Conservation (phyloP, 2,329 filamentous ascomycete genomes). For the Albifimbria verrucaria region DNA sequence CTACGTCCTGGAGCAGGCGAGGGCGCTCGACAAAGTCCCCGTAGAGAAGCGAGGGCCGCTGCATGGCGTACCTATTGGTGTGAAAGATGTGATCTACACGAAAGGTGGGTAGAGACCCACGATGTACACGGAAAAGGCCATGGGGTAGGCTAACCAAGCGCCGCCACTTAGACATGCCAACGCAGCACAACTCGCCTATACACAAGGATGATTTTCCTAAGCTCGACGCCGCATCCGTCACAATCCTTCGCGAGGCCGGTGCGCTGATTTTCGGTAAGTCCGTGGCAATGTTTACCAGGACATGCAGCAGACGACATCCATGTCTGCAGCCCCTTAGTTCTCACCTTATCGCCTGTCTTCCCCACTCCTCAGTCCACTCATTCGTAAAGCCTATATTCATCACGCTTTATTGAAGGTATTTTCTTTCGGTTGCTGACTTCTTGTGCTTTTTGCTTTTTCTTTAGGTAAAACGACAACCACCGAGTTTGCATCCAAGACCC, state of each 20-base stretch:
- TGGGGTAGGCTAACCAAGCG: background rate
- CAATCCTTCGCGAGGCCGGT: slow-evolving; percentile 47
- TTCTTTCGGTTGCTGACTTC: background rate
- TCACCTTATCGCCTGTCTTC: background rate
- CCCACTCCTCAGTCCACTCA: background rate
- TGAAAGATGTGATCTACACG: slow-evolving; percentile 57
- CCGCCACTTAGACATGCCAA: slow-evolving; percentile 45
- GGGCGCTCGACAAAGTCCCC: slow-evolving; percentile 36
- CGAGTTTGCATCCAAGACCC: slow-evolving; percentile 57
- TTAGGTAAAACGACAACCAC: slow-evolving; percentile 49
- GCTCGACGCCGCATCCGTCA: slow-evolving; percentile 50
- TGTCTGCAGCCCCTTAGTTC: background rate
- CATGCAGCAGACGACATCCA: background rate
- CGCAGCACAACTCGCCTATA: slow-evolving; percentile 49
- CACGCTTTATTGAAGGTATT: background rate
- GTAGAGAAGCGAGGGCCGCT: slow-evolving; percentile 7
- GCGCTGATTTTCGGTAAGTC: slow-evolving; percentile 45
- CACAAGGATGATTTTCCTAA: slow-evolving; percentile 40
- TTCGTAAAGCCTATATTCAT: background rate
- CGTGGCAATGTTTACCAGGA: background rate
- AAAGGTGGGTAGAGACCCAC: slow-evolving; percentile 39
- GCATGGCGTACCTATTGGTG: slow-evolving; percentile 34
- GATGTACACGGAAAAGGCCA: too few species aligned
- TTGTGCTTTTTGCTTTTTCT: background rate
- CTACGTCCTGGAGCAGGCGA: slow-evolving; percentile 44